Evolutionary conservation across 345 rosid species (phyloP).

Genomic region (Syzygium grande): DNA sequence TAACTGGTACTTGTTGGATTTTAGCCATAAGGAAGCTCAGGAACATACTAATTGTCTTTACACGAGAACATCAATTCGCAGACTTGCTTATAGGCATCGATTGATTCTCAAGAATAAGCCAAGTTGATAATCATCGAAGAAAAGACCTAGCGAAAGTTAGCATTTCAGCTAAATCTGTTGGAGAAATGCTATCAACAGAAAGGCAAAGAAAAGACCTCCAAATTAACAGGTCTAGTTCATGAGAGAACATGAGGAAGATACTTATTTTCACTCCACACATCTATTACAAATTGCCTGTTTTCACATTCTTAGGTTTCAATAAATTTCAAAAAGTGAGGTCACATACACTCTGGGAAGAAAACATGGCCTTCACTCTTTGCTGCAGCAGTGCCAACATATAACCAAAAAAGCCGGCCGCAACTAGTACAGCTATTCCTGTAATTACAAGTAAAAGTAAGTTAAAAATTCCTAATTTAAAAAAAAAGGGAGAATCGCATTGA

Average conservation of each 20-base stretch:
- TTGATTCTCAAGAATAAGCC: not conserved
- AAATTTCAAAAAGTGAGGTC: not conserved
- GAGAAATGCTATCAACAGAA: not conserved
- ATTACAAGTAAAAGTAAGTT: not conserved
- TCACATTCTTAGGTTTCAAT: not conserved
- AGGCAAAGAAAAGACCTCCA: not conserved
- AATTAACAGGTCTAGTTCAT: not conserved
- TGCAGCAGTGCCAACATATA: conserved; percentile 88
- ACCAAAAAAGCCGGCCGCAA: conserved; percentile 71
- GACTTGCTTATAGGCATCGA: not conserved
- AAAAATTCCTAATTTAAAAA: not conserved
- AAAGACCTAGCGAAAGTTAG: not conserved
- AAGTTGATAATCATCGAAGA: not conserved
- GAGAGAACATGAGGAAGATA: not conserved
- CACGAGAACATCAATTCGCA: not conserved
- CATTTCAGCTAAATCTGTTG: not conserved
- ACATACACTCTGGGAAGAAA: conserved; percentile 56
- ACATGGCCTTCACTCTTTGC: conserved; percentile 47
- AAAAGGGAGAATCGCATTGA: not conserved
- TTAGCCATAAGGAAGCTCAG: not conserved
- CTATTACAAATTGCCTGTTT: not conserved
- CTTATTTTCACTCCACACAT: not conserved
- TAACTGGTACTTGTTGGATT: not conserved
- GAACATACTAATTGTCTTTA: not conserved
- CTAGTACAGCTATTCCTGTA: conserved; percentile 71